Percentiles rank a stretch among this genome's conserved stretches.
These are phyloP conservation scores for Moringa oleifera DNA, from an alignment of 345 rosid species.

Conservation along the genomic window DNA sequence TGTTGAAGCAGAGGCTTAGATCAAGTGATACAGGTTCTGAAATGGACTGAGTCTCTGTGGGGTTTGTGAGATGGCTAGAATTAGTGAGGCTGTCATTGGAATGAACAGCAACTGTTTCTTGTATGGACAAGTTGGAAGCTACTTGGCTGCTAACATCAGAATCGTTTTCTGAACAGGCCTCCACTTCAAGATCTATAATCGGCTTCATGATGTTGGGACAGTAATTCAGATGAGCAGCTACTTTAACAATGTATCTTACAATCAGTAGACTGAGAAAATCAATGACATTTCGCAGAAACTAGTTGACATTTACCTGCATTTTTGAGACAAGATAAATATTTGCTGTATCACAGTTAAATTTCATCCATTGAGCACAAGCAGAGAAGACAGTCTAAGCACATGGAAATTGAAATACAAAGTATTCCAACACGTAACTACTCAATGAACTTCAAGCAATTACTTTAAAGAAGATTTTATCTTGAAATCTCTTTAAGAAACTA, in stretches of 20 bases:
- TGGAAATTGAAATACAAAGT: neutral
- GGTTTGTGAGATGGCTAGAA: conserved; percentile 16
- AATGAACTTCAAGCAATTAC: no score
- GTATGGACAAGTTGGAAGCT: conserved; percentile 53
- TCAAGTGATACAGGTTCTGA: conserved; percentile 44
- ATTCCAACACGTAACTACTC: no score
- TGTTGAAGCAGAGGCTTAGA: conserved; percentile 46
- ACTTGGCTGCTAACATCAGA: conserved; percentile 59
- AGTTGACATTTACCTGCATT: conserved; percentile 19
- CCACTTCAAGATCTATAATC: conserved; percentile 48
- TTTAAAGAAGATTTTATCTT: no score
- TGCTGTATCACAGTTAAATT: conserved; percentile 1
- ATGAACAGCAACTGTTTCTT: conserved; percentile 29
- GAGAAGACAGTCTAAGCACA: no score
- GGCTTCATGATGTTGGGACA: conserved; percentile 37
- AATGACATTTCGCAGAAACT: neutral
- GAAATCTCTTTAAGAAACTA: no score
- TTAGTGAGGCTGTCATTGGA: conserved; percentile 32
- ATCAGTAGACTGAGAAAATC: no score
- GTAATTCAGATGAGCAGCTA: no score
- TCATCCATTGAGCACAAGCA: no score
- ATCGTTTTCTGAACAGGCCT: conserved; percentile 43
- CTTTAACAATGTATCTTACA: no score
- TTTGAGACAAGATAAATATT: conserved; percentile 3
- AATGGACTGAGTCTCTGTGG: conserved; percentile 12